Base-by-base conservation (phyloP, 2,329 filamentous ascomycete genomes). In the Pseudocercospora ulei region DNA sequence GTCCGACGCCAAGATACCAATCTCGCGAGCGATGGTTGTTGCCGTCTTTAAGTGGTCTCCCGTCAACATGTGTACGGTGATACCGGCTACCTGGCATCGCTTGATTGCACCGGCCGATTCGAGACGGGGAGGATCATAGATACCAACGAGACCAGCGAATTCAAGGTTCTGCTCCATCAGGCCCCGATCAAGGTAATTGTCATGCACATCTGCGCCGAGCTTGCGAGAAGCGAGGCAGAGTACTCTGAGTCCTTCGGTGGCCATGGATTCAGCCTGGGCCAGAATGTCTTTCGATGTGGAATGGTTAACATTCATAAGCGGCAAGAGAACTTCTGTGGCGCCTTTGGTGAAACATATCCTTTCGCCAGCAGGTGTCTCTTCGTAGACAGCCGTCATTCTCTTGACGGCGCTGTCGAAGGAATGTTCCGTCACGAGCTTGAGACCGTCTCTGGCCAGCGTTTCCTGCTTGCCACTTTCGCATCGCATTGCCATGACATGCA, bases 401-500 rank as follows among this genome's bases (percentile, higher is more conserved):
- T 60, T 60, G 27, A 60, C 48, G n/a, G 50, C 48, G 5, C 53
- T 56, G 40, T 60, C 57, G 38, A 60, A 60, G 14, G 54, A 50
- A 28, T 58, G 56, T 38, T 59, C 56, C 3, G 54, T 50, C 2
- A 53, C 34, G 1, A 54, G 31, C 5, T 25, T 39, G 14, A 50
- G 42, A 11, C 43, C 40, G 13, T 52, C 45, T 7, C 39, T 39
- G 9, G 29, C 41, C 8, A 56, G 41, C 17, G 49, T 45, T 18
- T 49, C 40, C 9, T 44, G 24, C 38, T 53, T 57, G 16, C 51
- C 48, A 28, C 49, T 51, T 2, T 37, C 47, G 52, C 82, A 82
- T 6, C 79, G 73, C 38, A 71, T 73, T 4, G 77, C 76, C 56
- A 83, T 80, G 0, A 83, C 78, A 49, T 82, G 78, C 18, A 83